Percentiles rank a stretch among this genome's conserved stretches.
phyloP scores from a whole-genome alignment of 1,284 basidiomycete species.

The Schizopora paradoxa region DNA sequence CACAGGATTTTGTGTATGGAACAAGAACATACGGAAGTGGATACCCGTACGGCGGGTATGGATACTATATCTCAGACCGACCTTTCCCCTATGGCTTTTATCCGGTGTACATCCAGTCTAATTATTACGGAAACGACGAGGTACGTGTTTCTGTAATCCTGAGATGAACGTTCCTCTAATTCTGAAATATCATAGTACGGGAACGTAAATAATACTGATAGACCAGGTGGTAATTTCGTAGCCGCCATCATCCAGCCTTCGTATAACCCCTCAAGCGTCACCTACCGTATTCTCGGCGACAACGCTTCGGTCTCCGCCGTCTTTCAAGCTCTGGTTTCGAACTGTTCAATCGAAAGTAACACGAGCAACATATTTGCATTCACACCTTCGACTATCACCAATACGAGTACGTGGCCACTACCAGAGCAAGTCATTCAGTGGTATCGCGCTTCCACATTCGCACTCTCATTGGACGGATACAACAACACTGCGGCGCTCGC shows the following conservation, averaged over 20 bases:
- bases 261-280: conserved; percentile 17
- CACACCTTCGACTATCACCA: not conserved
- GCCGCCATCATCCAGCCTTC: conserved; percentile 13
- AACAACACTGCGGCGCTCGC: conserved; percentile 23
- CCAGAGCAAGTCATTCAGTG: conserved; percentile 27
- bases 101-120: conserved; percentile 18
- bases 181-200: conserved; percentile 18
- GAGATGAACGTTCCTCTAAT: not conserved
- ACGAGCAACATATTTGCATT: conserved; percentile 13
- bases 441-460: conserved; percentile 26
- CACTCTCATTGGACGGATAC: conserved; percentile 22
- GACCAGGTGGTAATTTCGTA: conserved; percentile 21
- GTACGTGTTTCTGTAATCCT: conserved; percentile 9
- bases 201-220: conserved; percentile 14
- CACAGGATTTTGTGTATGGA: conserved; percentile 14
- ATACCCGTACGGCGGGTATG: conserved; percentile 16
- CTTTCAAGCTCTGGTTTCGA: conserved; percentile 20
- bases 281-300: conserved; percentile 24
- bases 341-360: conserved; percentile 21
- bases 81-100: conserved; percentile 22
- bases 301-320: conserved; percentile 21
- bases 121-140: conserved; percentile 23
- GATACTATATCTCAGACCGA: conserved; percentile 7
- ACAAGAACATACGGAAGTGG: conserved; percentile 16
- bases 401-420: conserved; percentile 16